Conservation (phyloP, 2,329 filamentous ascomycete genomes). For the Cladosporium sp. region DNA sequence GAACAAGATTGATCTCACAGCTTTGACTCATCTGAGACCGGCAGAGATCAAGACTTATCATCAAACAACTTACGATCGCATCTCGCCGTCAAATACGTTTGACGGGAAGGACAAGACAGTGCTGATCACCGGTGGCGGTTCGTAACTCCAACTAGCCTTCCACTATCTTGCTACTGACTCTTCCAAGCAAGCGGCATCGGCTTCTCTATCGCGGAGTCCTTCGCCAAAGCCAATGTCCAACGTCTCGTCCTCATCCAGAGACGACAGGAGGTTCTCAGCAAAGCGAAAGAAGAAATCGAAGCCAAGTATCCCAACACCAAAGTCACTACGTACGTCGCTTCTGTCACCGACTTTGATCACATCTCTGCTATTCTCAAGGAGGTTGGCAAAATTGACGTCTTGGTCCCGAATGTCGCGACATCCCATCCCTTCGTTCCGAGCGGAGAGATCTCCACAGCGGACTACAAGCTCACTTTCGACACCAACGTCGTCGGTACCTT, state of each 20-base stretch:
- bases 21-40: conserved; percentile 1
- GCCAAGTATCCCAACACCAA: conserved; percentile 35
- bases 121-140: conserved; percentile 29
- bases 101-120: conserved; percentile 28
- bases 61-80: conserved; percentile 25
- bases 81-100: conserved; percentile 24
- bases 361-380: conserved; percentile 36
- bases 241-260: conserved; percentile 28
- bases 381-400: conserved; percentile 40
- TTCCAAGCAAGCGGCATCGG: conserved; percentile 27
- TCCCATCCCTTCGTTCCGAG: conserved; percentile 35
- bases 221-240: conserved; percentile 26
- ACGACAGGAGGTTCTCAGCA: conserved; percentile 34
- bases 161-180: not conserved
- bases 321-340: conserved; percentile 37
- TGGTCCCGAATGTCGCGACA: conserved; percentile 41
- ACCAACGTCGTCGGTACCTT: conserved; percentile 40
- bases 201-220: conserved; percentile 26
- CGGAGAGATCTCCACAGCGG: conserved; percentile 32
- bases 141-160: not conserved
- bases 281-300: conserved; percentile 40
- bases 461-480: conserved; percentile 37
- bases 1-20: not conserved
- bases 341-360: conserved; percentile 27
- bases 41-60: conserved; percentile 27